Percentiles rank a stretch among this genome's conserved stretches.
phyloP scores from a whole-genome alignment of 129 eudicot species.

The Chrysanthemum seticuspe region DNA sequence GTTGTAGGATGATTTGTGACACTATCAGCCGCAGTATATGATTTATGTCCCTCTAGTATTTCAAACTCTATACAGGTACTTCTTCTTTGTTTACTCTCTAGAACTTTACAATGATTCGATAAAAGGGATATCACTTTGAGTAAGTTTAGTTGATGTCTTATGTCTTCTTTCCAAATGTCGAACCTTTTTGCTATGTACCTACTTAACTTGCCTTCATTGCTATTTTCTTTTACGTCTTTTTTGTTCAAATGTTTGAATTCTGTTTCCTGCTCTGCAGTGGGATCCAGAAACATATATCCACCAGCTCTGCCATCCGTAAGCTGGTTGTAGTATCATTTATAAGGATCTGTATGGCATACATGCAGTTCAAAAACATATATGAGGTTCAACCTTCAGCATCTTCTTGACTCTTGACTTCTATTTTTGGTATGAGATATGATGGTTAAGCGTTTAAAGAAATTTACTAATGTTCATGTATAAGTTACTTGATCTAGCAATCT shows the following conservation, averaged over 20 bases:
- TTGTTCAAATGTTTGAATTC: conserved; percentile 2
- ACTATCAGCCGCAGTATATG: too few relatives aligned
- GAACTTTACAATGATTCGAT: not conserved
- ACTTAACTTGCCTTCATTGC: conserved; percentile 2
- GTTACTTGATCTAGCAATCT: too few relatives aligned
- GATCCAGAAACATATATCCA: conserved; percentile 77
- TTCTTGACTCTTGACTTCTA: conserved; percentile 19
- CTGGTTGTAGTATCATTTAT: conserved; percentile 63
- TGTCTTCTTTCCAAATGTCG: not conserved
- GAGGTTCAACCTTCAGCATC: conserved; percentile 53
- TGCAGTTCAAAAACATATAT: conserved; percentile 82
- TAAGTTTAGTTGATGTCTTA: not conserved
- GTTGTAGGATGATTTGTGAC: too few relatives aligned
- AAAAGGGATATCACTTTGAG: not conserved
- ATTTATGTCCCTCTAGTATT: too few relatives aligned
- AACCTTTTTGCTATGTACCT: not conserved
- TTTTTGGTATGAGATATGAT: not conserved
- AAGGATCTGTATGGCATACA: conserved; percentile 82
- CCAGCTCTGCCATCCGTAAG: conserved; percentile 67
- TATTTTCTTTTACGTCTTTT: not conserved
- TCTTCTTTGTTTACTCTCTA: too few relatives aligned
- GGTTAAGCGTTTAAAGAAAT: too few relatives aligned
- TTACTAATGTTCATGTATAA: too few relatives aligned
- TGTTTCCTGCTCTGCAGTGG: conserved; percentile 58
- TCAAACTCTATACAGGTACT: too few relatives aligned